A percentile compares a stretch with the other conserved stretches of the same genome.
Conservation (phyloP, 805 yeast genomes). For the Metschnikowia sp. region DNA sequence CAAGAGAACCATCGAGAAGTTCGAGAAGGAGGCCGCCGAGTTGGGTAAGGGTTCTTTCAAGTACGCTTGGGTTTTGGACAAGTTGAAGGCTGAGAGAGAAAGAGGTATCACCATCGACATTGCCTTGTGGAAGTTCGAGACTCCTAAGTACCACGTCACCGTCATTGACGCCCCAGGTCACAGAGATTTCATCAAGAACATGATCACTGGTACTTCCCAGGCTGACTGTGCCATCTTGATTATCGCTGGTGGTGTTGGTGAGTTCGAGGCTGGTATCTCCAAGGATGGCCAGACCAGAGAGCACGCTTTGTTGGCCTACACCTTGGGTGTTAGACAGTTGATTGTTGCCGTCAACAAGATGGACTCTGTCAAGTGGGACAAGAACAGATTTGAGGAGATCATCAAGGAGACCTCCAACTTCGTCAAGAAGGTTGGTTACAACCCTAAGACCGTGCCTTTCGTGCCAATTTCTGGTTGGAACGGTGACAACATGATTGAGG, state of each 20-base stretch:
- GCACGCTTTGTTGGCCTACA: constrained; percentile 77
- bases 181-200: constrained; percentile 94
- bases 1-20: constrained; percentile 98
- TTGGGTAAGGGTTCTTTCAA: constrained; percentile 96
- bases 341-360: constrained; percentile 92
- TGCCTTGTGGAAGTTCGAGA: constrained; percentile 90
- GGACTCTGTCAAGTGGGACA: constrained; percentile 89
- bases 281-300: constrained; percentile 95
- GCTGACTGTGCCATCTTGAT: constrained; percentile 90
- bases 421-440: constrained; percentile 83
- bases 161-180: constrained; percentile 96
- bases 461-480: constrained; percentile 85
- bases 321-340: constrained; percentile 83
- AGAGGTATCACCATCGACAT: constrained; percentile 96
- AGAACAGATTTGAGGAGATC: constrained; percentile 76
- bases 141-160: constrained; percentile 85
- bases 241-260: constrained; percentile 91
- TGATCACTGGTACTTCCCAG: constrained; percentile 94
- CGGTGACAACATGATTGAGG: constrained; percentile 91
- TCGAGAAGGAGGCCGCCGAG: constrained; percentile 97
- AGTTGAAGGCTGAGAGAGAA: constrained; percentile 93
- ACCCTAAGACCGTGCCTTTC: constrained; percentile 78
- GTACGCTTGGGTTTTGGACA: constrained; percentile 97
- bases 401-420: constrained; percentile 73
- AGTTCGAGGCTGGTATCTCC: constrained; percentile 93